These are phyloP conservation scores for Vanilla planifolia DNA, from an alignment of 106 monocot species.

Conservation along the genomic window DNA sequence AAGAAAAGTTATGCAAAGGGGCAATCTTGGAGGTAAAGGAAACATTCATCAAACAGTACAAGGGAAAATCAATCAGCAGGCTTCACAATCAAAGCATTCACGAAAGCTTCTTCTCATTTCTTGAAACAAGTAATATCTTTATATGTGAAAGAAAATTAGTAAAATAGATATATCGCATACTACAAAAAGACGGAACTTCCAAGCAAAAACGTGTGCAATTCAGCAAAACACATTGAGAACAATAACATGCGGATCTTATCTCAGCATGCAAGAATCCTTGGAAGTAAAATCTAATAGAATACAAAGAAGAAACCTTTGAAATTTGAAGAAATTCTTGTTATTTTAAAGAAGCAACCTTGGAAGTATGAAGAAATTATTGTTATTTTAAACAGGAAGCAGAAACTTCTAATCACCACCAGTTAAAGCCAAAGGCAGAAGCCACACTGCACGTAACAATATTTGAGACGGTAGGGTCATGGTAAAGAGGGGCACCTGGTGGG, in stretches of 20 bases:
- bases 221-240: neutral
- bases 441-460: neutral
- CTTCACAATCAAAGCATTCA: neutral
- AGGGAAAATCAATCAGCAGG: no score
- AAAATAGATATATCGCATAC: neutral
- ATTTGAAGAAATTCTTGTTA: neutral
- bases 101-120: neutral
- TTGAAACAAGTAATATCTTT: neutral
- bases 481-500: conserved; percentile 49
- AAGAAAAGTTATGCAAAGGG: neutral
- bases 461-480: neutral
- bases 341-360: neutral
- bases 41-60: neutral
- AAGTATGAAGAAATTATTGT: neutral
- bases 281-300: neutral
- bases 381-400: neutral
- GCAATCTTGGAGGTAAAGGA: neutral
- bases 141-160: neutral
- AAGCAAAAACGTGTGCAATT: neutral
- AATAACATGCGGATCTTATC: no score
- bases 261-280: neutral
- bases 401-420: no score
- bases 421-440: no score
- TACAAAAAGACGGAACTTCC: neutral
- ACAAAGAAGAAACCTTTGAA: neutral